These are phyloP conservation scores for Morella rubra DNA, from an alignment of 306 rosid species.

Conservation along the genomic window DNA sequence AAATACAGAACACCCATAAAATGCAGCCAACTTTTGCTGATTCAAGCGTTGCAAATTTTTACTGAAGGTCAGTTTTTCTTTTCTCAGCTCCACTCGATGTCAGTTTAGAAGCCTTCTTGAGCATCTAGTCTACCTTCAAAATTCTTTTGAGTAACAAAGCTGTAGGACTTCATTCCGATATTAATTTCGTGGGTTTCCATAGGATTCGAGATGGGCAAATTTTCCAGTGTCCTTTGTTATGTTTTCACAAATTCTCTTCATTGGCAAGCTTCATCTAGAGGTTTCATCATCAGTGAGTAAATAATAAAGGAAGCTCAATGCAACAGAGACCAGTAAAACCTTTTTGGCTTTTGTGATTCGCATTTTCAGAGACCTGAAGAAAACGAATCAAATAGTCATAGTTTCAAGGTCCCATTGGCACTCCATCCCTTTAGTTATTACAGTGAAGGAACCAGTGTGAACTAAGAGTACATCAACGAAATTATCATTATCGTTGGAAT, in stretches of 20 bases:
- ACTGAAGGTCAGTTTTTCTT: neutral
- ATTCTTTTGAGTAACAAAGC: constrained; percentile 1
- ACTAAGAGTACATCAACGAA: neutral
- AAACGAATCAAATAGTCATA: constrained; percentile 1
- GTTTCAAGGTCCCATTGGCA: neutral
- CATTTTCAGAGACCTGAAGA: constrained; percentile 10
- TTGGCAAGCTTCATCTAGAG: too few species aligned
- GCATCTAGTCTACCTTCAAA: constrained; percentile 11
- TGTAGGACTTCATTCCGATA: neutral
- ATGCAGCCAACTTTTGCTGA: neutral
- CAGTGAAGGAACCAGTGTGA: constrained; percentile 3
- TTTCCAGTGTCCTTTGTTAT: too few species aligned
- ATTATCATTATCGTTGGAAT: neutral
- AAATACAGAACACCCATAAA: too few species aligned
- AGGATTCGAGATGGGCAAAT: too few species aligned
- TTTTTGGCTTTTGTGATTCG: constrained; percentile 1
- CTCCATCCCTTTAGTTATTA: constrained; percentile 16
- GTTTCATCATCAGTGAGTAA: constrained; percentile 8
- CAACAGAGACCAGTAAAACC: constrained; percentile 18
- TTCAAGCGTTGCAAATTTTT: constrained; percentile 12
- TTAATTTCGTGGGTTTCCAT: too few species aligned
- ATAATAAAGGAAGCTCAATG: constrained; percentile 26
- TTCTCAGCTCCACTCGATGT: too few species aligned
- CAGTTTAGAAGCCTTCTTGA: neutral
- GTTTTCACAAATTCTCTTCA: too few species aligned